Base-by-base conservation (phyloP, 768 basidiomycete genomes). In the Leccinellum rugosiceps region DNA sequence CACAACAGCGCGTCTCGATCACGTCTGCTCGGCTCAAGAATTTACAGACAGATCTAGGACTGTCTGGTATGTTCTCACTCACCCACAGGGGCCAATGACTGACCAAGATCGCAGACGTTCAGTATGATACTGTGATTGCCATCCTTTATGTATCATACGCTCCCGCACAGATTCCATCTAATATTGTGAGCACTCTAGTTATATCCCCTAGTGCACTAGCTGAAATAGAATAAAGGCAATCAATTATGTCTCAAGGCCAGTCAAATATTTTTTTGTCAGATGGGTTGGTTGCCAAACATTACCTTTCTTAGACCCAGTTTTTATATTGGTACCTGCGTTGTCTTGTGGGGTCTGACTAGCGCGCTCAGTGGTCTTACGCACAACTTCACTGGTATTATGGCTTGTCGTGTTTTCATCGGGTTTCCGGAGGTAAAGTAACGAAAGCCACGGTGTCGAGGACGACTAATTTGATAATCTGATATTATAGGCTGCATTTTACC, bases 341-440 rank as follows among this genome's bases (percentile, higher is more conserved):
- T 83, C 38, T 57, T 81, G 4, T 89, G 87, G 86, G 86, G 87
- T 1, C 57, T 86, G 26, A 83, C 82, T 4, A 87, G 84, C 50
- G 74, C 80, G 6, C 70, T 86, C 49, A 88, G 85, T 30, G 86
- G 85, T 9, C 80, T 82, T 5, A 83, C 86, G 0, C 74, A 76
- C 48, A 81, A 79, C 66, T 85, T 81, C 51, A 69, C 74, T 15
- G 83, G 83, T 0, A 81, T 87, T 17, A 53, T 86, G 11, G 72
- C 77, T 1, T 84, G 83, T 55, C 79, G 86, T 15, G 65, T 87
- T 9, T 85, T 84, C 63, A 80, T 87, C 44, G 86, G 86, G 6
- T 61, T 88, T 2, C 84, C 86, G 1, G 86, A 87, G 68, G 80
- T 76, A 55, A 32, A 56, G 30, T 31, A 23, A 45, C 15, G 0